Percentiles rank a stretch among this genome's conserved stretches.
phyloP scores from a whole-genome alignment of 225 moss, liverwort and hornwort species.

The Asterella californica region DNA sequence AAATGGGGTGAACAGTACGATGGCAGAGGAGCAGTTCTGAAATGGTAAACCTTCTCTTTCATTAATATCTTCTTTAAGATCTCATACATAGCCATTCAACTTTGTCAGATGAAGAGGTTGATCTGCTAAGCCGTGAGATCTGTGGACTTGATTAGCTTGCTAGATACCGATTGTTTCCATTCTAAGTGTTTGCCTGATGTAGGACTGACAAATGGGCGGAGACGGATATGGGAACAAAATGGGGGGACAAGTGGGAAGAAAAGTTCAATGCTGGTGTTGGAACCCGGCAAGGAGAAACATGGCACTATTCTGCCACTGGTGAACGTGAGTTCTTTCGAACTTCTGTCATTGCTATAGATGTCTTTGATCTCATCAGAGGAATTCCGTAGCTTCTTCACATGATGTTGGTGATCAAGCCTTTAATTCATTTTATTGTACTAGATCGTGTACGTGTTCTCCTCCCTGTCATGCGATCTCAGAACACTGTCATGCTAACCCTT shows the following conservation, averaged over 20 bases:
- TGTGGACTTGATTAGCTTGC: neutral
- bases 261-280: conserved; percentile 85
- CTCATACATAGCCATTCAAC: neutral
- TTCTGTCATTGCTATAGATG: neutral
- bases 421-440: neutral
- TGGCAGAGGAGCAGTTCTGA: conserved; percentile 86
- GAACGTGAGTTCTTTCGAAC: conserved; percentile 37
- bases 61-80: too few relatives aligned
- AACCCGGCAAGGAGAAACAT: conserved; percentile 90
- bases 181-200: conserved; percentile 20
- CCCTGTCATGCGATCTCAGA: too few relatives aligned
- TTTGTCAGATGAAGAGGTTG: neutral
- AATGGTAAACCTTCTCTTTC: conserved; percentile 53
- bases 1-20: conserved; percentile 99
- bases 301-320: conserved; percentile 83
- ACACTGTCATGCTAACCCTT: too few relatives aligned
- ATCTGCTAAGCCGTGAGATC: neutral
- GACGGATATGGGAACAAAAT: conserved; percentile 91
- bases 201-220: conserved; percentile 99
- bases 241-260: conserved; percentile 99
- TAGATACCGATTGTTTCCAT: neutral
- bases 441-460: neutral
- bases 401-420: neutral
- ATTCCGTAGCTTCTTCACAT: neutral
- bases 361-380: neutral